Evolutionary conservation across 306 rosid genomes (phyloP).

Genomic region (Medicago ruthenica): DNA sequence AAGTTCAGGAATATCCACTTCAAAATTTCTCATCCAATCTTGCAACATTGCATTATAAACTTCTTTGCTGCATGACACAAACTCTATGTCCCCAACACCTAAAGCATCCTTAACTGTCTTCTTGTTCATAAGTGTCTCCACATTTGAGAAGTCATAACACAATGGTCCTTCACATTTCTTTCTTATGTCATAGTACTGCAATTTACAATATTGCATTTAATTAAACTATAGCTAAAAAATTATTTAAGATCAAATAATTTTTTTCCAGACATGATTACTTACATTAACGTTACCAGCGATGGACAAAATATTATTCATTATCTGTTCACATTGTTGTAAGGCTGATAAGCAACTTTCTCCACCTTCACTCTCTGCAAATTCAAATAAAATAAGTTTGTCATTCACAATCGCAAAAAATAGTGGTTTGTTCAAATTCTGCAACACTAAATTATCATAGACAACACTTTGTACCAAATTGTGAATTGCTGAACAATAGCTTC

Average conservation of each 20-base stretch:
- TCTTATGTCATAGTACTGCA: constrained; percentile 88
- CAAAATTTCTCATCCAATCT: constrained; percentile 88
- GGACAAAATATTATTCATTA: constrained; percentile 52
- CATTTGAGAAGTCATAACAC: constrained; percentile 81
- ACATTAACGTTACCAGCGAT: constrained; percentile 61
- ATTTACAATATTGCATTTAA: background rate
- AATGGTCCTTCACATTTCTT: constrained; percentile 71
- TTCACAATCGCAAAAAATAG: background rate
- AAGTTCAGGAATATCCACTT: constrained; percentile 78
- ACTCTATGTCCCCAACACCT: constrained; percentile 73
- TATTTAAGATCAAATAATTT: background rate
- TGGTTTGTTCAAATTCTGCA: background rate
- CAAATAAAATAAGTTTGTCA: background rate
- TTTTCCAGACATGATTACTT: constrained; percentile 28
- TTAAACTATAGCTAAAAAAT: background rate
- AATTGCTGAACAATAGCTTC: background rate
- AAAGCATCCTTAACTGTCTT: constrained; percentile 60
- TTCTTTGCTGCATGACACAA: constrained; percentile 66
- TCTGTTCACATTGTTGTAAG: constrained; percentile 41
- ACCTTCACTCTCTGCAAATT: constrained; percentile 58
- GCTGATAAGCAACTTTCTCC: constrained; percentile 61
- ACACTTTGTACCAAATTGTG: background rate
- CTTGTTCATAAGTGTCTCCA: constrained; percentile 68
- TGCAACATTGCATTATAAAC: constrained; percentile 48
- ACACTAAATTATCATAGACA: background rate